Conservation (phyloP, 805 yeast genomes). For the Ogataea neopini region DNA sequence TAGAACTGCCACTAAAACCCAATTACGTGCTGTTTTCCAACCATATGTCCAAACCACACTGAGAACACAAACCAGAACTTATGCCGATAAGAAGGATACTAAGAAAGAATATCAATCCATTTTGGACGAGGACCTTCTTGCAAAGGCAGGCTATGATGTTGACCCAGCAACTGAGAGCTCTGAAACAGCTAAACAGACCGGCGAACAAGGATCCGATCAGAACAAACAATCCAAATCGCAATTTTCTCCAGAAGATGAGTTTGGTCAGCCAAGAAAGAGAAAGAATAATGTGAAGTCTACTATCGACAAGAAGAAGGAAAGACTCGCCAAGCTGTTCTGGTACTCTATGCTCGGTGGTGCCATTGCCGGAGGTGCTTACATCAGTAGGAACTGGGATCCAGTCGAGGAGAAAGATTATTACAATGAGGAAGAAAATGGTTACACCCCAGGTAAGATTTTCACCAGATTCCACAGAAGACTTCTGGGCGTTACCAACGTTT, state of each 20-base stretch:
- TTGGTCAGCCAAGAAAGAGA: slow-evolving; percentile 40
- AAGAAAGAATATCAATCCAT: slow-evolving; percentile 47
- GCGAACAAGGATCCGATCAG: slow-evolving; percentile 5
- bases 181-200: slow-evolving; percentile 8
- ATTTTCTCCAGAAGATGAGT: slow-evolving; percentile 29
- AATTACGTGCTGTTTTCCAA: neutral
- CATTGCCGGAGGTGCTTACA: slow-evolving; percentile 56
- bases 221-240: slow-evolving; percentile 7
- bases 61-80: slow-evolving; percentile 19
- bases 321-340: slow-evolving; percentile 74
- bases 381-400: slow-evolving; percentile 85
- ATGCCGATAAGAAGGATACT: slow-evolving; percentile 24
- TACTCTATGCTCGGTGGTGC: slow-evolving; percentile 55
- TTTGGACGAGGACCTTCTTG: slow-evolving; percentile 77
- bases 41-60: neutral
- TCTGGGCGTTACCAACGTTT: slow-evolving; percentile 72
- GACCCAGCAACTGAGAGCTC: slow-evolving; percentile 29
- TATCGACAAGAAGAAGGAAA: slow-evolving; percentile 79
- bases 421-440: slow-evolving; percentile 62
- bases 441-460: slow-evolving; percentile 62
- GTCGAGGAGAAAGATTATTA: slow-evolving; percentile 56
- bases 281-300: slow-evolving; percentile 63
- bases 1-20: neutral
- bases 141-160: slow-evolving; percentile 79
- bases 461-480: slow-evolving; percentile 71